phyloP scores from a whole-genome alignment of 2,329 filamentous ascomycete species.

The Pyricularia pennisetigena region DNA sequence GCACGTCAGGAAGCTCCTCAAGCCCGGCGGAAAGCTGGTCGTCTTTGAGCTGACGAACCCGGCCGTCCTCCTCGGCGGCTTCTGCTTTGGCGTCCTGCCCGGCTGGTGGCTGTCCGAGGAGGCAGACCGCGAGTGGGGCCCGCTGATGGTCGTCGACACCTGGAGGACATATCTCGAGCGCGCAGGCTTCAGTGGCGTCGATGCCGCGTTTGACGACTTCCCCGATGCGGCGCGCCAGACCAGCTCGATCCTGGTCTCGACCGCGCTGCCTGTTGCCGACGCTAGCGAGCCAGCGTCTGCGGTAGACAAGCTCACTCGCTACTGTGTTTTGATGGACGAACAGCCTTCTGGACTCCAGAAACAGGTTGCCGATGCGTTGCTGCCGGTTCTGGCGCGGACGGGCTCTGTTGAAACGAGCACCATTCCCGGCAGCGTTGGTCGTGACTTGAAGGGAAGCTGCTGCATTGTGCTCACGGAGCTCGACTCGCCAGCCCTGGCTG shows the following conservation, averaged over 20 bases:
- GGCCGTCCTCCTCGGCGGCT: not conserved
- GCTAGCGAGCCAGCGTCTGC: conserved; percentile 1
- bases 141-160: conserved; percentile 10
- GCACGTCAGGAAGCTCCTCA: conserved; percentile 23
- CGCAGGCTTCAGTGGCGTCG: conserved; percentile 1
- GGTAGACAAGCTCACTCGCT: not conserved
- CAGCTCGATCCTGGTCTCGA: conserved; percentile 9
- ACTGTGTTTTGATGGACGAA: not conserved
- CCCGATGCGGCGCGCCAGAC: not conserved
- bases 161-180: conserved; percentile 10
- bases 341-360: not conserved
- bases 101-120: conserved; percentile 23
- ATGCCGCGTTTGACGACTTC: conserved; percentile 6
- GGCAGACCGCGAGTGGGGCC: conserved; percentile 12
- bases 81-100: conserved; percentile 3
- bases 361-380: not conserved
- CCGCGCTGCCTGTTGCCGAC: conserved; percentile 14
- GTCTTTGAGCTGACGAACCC: conserved; percentile 11
- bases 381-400: not conserved
- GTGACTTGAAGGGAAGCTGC: conserved; percentile 7
- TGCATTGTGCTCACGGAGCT: conserved; percentile 12
- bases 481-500: conserved; percentile 8
- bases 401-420: not conserved
- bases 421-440: conserved; percentile 6
- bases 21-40: conserved; percentile 28